A percentile compares a stretch with the other conserved stretches of the same genome.
Conservation (phyloP, 1,139 yeast species). For the Protomyces macrosporus region DNA sequence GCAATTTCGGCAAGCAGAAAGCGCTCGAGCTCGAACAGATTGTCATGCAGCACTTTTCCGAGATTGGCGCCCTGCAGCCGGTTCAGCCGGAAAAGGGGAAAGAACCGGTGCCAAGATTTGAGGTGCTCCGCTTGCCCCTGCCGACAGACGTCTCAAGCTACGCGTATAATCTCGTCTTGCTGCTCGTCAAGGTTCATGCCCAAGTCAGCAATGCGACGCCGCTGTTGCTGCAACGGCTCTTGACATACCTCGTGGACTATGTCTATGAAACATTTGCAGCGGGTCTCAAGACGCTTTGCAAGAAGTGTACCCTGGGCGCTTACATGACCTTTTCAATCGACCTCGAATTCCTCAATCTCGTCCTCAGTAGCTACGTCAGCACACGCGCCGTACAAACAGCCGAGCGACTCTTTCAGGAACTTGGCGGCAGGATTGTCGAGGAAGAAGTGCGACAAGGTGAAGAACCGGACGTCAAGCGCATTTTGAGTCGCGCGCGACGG, state of each 20-base stretch:
- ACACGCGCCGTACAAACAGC: neutral
- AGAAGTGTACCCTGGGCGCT: slow-evolving; percentile 40
- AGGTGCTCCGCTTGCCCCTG: slow-evolving; percentile 32
- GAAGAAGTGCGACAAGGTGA: neutral
- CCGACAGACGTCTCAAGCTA: slow-evolving; percentile 47
- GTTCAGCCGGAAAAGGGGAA: slow-evolving; percentile 45
- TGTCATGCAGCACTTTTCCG: slow-evolving; percentile 43
- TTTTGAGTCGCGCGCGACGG: slow-evolving; percentile 12
- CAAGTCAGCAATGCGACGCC: slow-evolving; percentile 49
- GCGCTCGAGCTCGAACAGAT: neutral
- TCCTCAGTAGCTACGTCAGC: neutral
- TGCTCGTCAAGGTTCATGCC: slow-evolving; percentile 52
- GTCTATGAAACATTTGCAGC: slow-evolving; percentile 28
- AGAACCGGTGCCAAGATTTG: slow-evolving; percentile 43
- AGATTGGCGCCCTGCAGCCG: slow-evolving; percentile 46
- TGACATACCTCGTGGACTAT: slow-evolving; percentile 47
- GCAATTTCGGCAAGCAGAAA: slow-evolving; percentile 45
- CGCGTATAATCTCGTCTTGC: slow-evolving; percentile 49
- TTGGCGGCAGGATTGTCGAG: neutral
- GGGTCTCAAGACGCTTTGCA: slow-evolving; percentile 29
- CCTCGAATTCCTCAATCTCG: slow-evolving; percentile 38
- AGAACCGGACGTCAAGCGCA: slow-evolving; percentile 12
- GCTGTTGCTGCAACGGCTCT: slow-evolving; percentile 44
- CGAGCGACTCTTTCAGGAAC: neutral
- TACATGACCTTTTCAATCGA: slow-evolving; percentile 43